Conservation (phyloP, 305 asterid species). For the Plantago coronopus region DNA sequence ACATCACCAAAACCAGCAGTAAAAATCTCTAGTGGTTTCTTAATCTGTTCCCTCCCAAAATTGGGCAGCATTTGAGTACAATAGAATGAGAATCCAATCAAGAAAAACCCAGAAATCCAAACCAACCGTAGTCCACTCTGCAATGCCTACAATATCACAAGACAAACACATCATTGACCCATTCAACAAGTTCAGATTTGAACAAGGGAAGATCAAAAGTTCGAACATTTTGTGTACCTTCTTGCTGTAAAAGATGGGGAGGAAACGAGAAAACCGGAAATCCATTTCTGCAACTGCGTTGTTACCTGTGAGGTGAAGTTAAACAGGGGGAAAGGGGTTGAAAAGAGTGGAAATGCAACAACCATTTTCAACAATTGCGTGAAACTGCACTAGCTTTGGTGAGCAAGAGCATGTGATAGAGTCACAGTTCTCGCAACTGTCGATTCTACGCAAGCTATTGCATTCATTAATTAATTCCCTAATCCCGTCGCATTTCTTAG, state of each 20-base stretch:
- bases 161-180: constrained; percentile 1
- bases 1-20: constrained; percentile 31
- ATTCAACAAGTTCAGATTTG: constrained; percentile 15
- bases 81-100: constrained; percentile 66
- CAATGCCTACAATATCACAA: constrained; percentile 44
- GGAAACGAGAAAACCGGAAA: constrained; percentile 19
- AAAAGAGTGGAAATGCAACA: constrained; percentile 39
- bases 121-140: constrained; percentile 60
- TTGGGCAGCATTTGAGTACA: constrained; percentile 55
- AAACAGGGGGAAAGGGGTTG: constrained; percentile 18
- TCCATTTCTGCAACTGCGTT: constrained; percentile 27
- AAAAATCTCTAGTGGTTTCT: constrained; percentile 23
- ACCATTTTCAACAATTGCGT: constrained; percentile 14
- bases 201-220: constrained; percentile 21
- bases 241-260: constrained; percentile 28
- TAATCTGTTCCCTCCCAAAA: constrained; percentile 33
- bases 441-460: background rate
- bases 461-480: too few species aligned
- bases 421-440: constrained; percentile 28
- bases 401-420: constrained; percentile 30
- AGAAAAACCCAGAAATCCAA: constrained; percentile 72
- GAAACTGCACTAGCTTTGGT: constrained; percentile 16
- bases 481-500: too few species aligned
- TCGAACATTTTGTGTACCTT: constrained; percentile 33
- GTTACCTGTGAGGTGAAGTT: constrained; percentile 11